Conservation (phyloP, 2,329 filamentous ascomycete genomes). For the Stemphylium beticola region DNA sequence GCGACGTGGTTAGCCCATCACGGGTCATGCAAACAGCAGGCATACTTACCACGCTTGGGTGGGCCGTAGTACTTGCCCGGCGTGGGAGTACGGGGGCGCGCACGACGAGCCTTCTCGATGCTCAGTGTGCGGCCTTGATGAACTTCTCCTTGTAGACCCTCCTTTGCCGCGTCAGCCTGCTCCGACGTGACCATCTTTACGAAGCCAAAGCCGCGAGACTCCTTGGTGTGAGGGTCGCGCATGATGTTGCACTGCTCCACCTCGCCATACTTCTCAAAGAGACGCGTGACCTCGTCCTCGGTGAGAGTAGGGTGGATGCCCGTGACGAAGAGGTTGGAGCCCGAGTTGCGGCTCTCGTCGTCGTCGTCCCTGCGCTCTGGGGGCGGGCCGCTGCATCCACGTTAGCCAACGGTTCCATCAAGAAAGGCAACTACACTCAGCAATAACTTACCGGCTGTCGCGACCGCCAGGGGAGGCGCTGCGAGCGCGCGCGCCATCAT, state of each 20-base stretch:
- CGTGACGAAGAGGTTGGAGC: conserved; percentile 98
- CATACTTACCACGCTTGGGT: conserved; percentile 85
- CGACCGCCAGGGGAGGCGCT: conserved; percentile 70
- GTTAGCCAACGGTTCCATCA: conserved; percentile 26
- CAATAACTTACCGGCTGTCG: conserved; percentile 45
- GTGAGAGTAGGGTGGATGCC: conserved; percentile 93
- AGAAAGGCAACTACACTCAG: background rate
- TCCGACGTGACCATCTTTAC: conserved; percentile 98
- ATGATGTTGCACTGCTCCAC: conserved; percentile 99
- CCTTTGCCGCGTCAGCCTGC: conserved; percentile 95
- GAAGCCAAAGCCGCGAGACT: conserved; percentile 98
- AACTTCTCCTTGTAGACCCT: conserved; percentile 91
- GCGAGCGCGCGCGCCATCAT: conserved; percentile 65
- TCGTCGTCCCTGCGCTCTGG: conserved; percentile 66
- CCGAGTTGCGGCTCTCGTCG: conserved; percentile 85
- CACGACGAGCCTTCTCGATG: conserved; percentile 98
- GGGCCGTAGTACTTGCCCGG: conserved; percentile 99
- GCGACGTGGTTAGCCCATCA: conserved; percentile 25
- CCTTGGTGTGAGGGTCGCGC: conserved; percentile 97
- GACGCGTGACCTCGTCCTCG: conserved; percentile 87
- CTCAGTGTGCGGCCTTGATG: conserved; percentile 95
- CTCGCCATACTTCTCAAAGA: conserved; percentile 98
- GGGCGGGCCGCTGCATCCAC: conserved; percentile 52
- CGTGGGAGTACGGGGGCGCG: conserved; percentile 91
- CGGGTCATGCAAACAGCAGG: background rate